phyloP scores from a whole-genome alignment of 306 rosid species.

The Acacia melanoxylon region DNA sequence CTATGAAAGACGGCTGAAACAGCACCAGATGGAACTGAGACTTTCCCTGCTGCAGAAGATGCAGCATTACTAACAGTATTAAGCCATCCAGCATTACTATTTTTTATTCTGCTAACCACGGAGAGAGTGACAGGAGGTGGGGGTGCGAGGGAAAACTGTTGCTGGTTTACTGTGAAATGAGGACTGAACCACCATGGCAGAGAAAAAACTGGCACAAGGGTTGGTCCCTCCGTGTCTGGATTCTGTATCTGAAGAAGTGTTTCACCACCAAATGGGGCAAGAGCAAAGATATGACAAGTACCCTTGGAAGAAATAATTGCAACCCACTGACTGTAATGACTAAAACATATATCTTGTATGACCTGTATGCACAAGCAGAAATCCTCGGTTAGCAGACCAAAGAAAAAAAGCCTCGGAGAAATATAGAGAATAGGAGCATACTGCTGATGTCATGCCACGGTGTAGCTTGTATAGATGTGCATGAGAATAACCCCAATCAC shows the following conservation, averaged over 20 bases:
- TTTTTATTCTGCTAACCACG: constrained; percentile 92
- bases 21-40: constrained; percentile 81
- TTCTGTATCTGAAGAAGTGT: constrained; percentile 63
- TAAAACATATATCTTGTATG: constrained; percentile 80
- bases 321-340: constrained; percentile 73
- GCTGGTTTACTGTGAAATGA: constrained; percentile 60
- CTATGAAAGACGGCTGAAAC: constrained; percentile 81
- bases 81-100: constrained; percentile 81
- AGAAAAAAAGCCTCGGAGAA: constrained; percentile 20
- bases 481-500: constrained; percentile 61
- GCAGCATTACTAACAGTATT: constrained; percentile 86
- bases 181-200: constrained; percentile 95
- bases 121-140: constrained; percentile 82
- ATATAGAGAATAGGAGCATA: constrained; percentile 38
- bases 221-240: constrained; percentile 56
- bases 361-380: constrained; percentile 46
- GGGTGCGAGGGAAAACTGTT: constrained; percentile 61
- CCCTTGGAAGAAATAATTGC: constrained; percentile 71
- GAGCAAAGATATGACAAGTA: constrained; percentile 72
- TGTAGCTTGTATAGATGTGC: constrained; percentile 81
- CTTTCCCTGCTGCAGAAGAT: constrained; percentile 84
- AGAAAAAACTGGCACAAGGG: constrained; percentile 58
- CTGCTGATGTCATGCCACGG: constrained; percentile 87
- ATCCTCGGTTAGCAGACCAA: constrained; percentile 23
- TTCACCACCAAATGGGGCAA: constrained; percentile 77